Base-by-base conservation (phyloP, 495 filamentous ascomycete species). In the Aspergillus campestris region DNA sequence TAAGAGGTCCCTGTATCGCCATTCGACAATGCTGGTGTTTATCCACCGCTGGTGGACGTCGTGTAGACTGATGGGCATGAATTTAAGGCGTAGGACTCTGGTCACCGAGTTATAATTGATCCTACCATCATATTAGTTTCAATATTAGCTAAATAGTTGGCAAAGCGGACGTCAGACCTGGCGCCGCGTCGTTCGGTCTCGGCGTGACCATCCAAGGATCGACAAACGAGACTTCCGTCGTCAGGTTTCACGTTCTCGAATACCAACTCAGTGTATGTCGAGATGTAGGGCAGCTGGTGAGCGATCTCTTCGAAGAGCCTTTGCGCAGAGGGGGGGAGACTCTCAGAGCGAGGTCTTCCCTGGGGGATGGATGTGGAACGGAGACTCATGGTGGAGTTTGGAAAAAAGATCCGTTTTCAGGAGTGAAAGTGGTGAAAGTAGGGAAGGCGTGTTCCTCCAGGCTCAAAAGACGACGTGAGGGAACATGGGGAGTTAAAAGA, bases 11-110 rank as follows among this genome's bases (percentile, higher is more conserved):
- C 38, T 28, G 13, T 10, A 27, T 6, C 13, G 3, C 42, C 42
- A 45, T 37, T 45, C 5, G 3, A 45, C 15, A 7, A 45, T 35
- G 7, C 3, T 27, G 1, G 1, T 3, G 32, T 45, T 45, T 18
- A 45, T 45, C 42, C 42, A 45, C 7, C 33, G 42, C 18, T 36
- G 31, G 14, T 45, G 42, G 32, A 36, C 32, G 29, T 45, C 42
- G 15, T 45, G 42, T 3, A 45, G 42, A 29, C n/a, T n/a, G 15
- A 37, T 45, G 13, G 42, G 18, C 42, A 45, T 45, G 3, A 45
- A 3, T 37, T 45, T 45, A 9, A 45, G 11, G 31, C 42, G 42
- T n/a, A 45, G 18, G 7, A 45, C 30, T 6, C 42, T 12, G 5
- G 33, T 27, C 1, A 6, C 3, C 3, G 42, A 7, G 33, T 45